These are phyloP conservation scores for Linnemannia zychae DNA, from an alignment of 192 early-diverging fungal species.

Conservation along the genomic window DNA sequence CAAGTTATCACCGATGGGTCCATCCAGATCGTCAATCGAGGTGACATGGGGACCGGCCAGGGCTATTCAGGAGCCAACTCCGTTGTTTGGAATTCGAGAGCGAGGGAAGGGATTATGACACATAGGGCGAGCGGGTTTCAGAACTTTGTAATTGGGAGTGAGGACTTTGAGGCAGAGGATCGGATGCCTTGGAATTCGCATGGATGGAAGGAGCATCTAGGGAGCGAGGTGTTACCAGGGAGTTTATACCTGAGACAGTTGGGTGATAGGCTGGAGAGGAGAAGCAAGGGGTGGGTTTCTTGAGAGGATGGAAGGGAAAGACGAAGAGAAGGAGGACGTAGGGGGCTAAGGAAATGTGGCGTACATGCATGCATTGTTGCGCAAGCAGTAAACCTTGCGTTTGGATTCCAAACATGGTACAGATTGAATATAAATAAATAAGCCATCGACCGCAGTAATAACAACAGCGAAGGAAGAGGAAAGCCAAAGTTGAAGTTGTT, in stretches of 20 bases:
- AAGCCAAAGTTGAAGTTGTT: too few species aligned
- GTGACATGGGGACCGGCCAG: constrained; percentile 61
- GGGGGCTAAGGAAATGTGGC: background rate
- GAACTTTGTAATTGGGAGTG: constrained; percentile 60
- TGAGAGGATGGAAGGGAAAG: background rate
- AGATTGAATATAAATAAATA: background rate
- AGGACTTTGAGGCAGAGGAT: constrained; percentile 33
- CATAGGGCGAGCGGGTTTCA: constrained; percentile 54
- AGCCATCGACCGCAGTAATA: too few species aligned
- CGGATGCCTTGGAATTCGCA: constrained; percentile 23
- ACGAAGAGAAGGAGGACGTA: background rate
- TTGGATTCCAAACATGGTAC: background rate
- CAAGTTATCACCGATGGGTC: constrained; percentile 56
- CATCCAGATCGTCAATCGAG: constrained; percentile 61
- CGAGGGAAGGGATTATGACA: constrained; percentile 57
- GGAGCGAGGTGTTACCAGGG: constrained; percentile 35
- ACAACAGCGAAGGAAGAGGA: background rate
- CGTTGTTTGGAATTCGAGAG: constrained; percentile 62
- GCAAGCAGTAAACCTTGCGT: background rate
- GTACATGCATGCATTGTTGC: background rate
- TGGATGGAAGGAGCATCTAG: constrained; percentile 54
- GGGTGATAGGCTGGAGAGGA: constrained; percentile 11
- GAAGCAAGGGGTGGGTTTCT: constrained; percentile 30
- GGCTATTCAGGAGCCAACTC: constrained; percentile 63
- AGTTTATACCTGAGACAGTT: constrained; percentile 46